Percentiles rank a stretch among this genome's conserved stretches.
phyloP scores from a whole-genome alignment of 179 eudicot genomes.

The Corrigiola litoralis region DNA sequence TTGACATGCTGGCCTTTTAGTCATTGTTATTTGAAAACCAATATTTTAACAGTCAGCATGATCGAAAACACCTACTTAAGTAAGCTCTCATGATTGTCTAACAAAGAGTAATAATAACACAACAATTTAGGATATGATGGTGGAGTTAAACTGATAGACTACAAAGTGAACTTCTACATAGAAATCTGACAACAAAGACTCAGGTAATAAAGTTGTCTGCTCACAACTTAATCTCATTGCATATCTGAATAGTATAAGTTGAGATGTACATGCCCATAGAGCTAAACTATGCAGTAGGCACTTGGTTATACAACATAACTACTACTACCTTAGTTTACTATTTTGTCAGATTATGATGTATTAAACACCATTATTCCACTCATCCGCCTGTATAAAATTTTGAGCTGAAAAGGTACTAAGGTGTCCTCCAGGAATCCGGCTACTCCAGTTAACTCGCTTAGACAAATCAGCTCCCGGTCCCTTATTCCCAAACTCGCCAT shows the following conservation, averaged over 20 bases:
- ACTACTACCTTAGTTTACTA: background rate
- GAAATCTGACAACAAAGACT: background rate
- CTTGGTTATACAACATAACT: background rate
- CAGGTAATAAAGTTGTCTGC: background rate
- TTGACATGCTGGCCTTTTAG: background rate
- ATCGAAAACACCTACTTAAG: too few relatives aligned
- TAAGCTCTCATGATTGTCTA: too few relatives aligned
- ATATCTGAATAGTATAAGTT: background rate
- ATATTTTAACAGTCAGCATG: too few relatives aligned
- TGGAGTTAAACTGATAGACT: background rate
- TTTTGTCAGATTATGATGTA: background rate
- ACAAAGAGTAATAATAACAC: too few relatives aligned
- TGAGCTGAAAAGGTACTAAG: constrained; percentile 28
- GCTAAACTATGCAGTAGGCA: background rate
- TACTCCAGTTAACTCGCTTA: constrained; percentile 39
- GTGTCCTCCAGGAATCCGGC: constrained; percentile 27
- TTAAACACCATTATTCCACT: constrained; percentile 19
- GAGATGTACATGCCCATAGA: background rate
- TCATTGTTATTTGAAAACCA: too few relatives aligned
- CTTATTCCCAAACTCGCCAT: constrained; percentile 38
- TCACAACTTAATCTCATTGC: background rate
- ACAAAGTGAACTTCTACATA: background rate
- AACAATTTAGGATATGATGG: background rate
- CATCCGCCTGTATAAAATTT: constrained; percentile 33
- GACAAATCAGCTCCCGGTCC: constrained; percentile 31